Percentiles rank a stretch among this genome's conserved stretches.
Conservation (phyloP, 2,329 filamentous ascomycete genomes). For the Alternaria gaisen region DNA sequence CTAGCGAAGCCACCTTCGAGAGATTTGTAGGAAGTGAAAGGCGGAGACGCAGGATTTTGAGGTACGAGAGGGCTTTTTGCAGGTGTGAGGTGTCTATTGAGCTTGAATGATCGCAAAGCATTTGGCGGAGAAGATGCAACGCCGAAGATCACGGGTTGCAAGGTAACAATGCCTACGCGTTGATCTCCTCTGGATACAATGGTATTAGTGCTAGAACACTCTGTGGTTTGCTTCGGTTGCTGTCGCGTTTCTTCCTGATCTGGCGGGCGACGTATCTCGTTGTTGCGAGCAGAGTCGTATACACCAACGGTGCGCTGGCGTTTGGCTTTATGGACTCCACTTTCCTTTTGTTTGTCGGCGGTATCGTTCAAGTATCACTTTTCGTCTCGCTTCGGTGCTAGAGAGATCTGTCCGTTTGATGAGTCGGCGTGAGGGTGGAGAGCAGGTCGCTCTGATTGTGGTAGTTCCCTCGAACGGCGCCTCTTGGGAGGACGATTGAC, state of each 20-base stretch:
- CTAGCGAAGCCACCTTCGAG: background rate
- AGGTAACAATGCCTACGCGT: background rate
- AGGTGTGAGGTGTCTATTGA: background rate
- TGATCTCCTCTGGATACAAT: background rate
- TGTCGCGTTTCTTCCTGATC: background rate
- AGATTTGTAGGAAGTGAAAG: background rate
- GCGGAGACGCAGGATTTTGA: background rate
- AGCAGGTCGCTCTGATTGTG: background rate
- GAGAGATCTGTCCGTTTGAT: background rate
- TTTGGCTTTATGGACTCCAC: background rate
- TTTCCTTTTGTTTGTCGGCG: background rate
- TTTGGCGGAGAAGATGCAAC: background rate
- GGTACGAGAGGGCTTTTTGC: background rate
- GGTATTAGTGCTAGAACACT: background rate
- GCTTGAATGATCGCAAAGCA: background rate
- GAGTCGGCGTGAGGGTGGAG: background rate
- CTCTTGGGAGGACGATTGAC: background rate
- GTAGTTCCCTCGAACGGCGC: background rate
- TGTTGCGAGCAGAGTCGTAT: too few relatives aligned
- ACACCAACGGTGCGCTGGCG: background rate
- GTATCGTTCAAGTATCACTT: background rate
- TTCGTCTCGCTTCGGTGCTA: background rate
- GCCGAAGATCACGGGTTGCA: background rate
- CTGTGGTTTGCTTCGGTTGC: background rate
- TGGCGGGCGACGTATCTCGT: too few relatives aligned